Percentiles rank a stretch among this genome's conserved stretches.
phyloP scores from a whole-genome alignment of 2,329 filamentous ascomycete genomes.

The Fusarium oligoseptatum region DNA sequence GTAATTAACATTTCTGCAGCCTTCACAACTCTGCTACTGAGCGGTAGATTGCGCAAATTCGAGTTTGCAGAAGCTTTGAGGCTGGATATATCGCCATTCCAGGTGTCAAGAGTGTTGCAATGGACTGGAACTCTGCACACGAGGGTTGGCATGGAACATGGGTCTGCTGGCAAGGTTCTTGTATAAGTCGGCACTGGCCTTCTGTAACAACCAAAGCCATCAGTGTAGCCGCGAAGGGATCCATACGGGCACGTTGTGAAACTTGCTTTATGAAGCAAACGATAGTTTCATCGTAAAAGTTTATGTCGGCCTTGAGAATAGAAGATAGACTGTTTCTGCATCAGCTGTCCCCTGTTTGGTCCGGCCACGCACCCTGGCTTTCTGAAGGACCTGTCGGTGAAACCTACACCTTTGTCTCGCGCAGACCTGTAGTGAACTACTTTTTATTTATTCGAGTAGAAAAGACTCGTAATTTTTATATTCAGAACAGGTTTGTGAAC shows the following conservation, averaged over 20 bases:
- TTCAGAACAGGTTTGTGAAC: not conserved
- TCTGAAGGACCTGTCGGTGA: too few species aligned
- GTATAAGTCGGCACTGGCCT: not conserved
- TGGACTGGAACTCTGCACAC: not conserved
- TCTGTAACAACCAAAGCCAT: not conserved
- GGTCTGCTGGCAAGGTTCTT: not conserved
- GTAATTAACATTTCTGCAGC: conserved; percentile 7
- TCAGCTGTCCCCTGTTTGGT: not conserved
- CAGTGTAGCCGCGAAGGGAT: not conserved
- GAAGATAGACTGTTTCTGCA: conserved; percentile 1
- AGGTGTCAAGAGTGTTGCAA: not conserved
- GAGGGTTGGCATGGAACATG: not conserved
- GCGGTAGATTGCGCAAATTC: not conserved
- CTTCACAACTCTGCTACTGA: conserved; percentile 29
- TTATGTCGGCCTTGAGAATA: not conserved
- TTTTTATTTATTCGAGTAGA: not conserved
- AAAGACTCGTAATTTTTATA: not conserved
- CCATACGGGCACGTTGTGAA: not conserved
- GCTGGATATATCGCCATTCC: not conserved
- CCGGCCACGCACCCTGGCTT: not conserved
- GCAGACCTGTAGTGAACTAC: not conserved
- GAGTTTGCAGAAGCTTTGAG: not conserved
- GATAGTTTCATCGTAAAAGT: not conserved
- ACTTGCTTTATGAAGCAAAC: not conserved
- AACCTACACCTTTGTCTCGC: too few species aligned